These are phyloP conservation scores for Diophrys sp. DNA, from an alignment of 73 alveolate species.

Conservation along the genomic window DNA sequence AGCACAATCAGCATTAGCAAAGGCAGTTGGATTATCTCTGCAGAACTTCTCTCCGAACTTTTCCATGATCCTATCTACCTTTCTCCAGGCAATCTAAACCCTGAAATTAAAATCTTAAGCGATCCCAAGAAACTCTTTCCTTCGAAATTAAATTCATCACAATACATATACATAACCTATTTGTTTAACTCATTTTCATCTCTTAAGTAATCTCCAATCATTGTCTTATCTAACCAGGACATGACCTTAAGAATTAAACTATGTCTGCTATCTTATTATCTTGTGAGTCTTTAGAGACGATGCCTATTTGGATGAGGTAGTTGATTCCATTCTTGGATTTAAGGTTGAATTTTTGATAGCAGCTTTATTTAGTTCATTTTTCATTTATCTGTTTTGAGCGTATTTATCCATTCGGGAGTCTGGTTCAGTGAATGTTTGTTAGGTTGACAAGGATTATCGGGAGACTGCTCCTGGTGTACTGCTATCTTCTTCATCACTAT, in stretches of 20 bases:
- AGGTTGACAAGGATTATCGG: too few relatives aligned
- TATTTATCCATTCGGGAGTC: not conserved
- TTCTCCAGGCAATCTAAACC: slow-evolving; percentile 98
- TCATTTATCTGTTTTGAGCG: slow-evolving; percentile 54
- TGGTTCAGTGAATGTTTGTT: not conserved
- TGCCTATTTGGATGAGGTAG: slow-evolving; percentile 70
- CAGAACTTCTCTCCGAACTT: slow-evolving; percentile 91
- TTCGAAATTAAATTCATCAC: slow-evolving; percentile 82
- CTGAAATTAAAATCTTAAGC: slow-evolving; percentile 75
- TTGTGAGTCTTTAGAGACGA: slow-evolving; percentile 44
- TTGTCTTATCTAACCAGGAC: slow-evolving; percentile 70
- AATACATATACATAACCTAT: slow-evolving; percentile 79
- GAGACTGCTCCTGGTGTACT: too few relatives aligned
- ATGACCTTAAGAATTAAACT: slow-evolving; percentile 69
- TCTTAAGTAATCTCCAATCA: slow-evolving; percentile 95
- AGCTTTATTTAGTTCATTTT: slow-evolving; percentile 83
- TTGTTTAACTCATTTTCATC: slow-evolving; percentile 78
- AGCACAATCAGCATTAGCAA: slow-evolving; percentile 85
- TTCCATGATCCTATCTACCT: slow-evolving; percentile 97
- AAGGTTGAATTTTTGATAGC: slow-evolving; percentile 87
- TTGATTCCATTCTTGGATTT: slow-evolving; percentile 92
- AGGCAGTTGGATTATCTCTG: slow-evolving; percentile 85
- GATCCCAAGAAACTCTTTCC: slow-evolving; percentile 83
- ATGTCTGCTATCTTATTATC: slow-evolving; percentile 69
- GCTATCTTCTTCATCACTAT: slow-evolving; percentile 20